Conservation (phyloP, 169 alveolate species). For the Cryptosporidium ubiquitum region DNA sequence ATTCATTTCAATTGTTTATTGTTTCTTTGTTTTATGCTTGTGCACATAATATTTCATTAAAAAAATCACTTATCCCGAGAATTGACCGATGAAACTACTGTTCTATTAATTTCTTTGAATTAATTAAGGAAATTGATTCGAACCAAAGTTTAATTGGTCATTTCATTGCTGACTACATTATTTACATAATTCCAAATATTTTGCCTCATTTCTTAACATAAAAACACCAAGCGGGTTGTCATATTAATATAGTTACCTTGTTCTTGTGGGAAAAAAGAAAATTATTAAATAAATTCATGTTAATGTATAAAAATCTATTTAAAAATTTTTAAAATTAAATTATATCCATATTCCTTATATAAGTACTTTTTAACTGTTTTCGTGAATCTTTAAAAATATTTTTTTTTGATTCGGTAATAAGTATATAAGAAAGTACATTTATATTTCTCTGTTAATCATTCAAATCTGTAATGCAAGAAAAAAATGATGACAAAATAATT, state of each 20-base stretch:
- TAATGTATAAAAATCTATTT: not conserved
- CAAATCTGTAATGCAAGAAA: not conserved
- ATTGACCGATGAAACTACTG: not conserved
- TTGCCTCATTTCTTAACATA: not conserved
- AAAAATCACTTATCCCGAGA: too few species aligned
- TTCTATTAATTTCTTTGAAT: too few species aligned
- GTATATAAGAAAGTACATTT: not conserved
- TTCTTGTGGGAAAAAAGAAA: not conserved
- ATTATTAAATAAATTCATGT: not conserved
- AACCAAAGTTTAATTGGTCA: too few species aligned
- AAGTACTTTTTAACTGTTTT: not conserved
- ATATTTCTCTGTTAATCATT: not conserved
- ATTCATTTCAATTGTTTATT: not conserved
- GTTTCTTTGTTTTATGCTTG: too few species aligned
- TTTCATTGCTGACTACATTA: too few species aligned
- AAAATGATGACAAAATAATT: not conserved
- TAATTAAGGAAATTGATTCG: not conserved
- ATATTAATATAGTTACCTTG: too few species aligned
- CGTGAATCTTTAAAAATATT: not conserved
- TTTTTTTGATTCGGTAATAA: slow-evolving; percentile 25
- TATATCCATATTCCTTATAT: not conserved
- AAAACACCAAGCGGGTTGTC: not conserved
- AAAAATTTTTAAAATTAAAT: too few species aligned
- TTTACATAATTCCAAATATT: too few species aligned
- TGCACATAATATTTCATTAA: too few species aligned